Conservation (phyloP, 257 asterid species). For the Solanum rostratum region DNA sequence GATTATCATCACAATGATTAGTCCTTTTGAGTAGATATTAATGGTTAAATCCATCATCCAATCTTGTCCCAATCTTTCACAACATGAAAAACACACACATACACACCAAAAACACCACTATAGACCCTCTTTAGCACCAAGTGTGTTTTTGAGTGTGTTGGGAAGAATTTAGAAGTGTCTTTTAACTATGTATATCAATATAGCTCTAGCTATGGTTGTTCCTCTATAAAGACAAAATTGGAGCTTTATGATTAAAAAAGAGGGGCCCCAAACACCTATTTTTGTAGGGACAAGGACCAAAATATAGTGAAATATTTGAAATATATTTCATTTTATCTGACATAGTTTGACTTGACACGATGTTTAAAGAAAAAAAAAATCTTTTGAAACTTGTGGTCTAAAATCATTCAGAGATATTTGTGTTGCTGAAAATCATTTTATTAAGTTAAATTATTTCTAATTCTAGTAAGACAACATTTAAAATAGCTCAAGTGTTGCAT, state of each 20-base stretch:
- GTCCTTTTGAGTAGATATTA: not conserved
- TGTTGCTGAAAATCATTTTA: too few relatives aligned
- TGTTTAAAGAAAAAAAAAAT: too few relatives aligned
- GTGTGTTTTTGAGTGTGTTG: too few relatives aligned
- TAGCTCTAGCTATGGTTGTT: not conserved
- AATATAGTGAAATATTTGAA: not conserved
- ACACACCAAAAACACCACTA: not conserved
- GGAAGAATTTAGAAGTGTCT: not conserved
- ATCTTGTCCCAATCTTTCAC: not conserved
- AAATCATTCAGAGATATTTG: too few relatives aligned
- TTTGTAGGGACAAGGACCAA: not conserved
- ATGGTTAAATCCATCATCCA: not conserved
- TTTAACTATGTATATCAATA: not conserved
- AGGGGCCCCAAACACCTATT: not conserved
- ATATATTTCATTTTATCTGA: too few relatives aligned
- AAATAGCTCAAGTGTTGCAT: too few relatives aligned
- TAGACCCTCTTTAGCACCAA: not conserved
- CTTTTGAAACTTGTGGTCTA: too few relatives aligned
- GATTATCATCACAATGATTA: conserved; percentile 24
- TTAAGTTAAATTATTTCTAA: too few relatives aligned
- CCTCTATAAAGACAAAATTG: not conserved
- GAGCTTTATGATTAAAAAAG: not conserved
- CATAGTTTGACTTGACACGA: too few relatives aligned
- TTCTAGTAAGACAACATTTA: too few relatives aligned
- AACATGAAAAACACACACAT: not conserved